These are phyloP conservation scores for Letharia lupina DNA, from an alignment of 495 filamentous ascomycete species.

Conservation along the genomic window DNA sequence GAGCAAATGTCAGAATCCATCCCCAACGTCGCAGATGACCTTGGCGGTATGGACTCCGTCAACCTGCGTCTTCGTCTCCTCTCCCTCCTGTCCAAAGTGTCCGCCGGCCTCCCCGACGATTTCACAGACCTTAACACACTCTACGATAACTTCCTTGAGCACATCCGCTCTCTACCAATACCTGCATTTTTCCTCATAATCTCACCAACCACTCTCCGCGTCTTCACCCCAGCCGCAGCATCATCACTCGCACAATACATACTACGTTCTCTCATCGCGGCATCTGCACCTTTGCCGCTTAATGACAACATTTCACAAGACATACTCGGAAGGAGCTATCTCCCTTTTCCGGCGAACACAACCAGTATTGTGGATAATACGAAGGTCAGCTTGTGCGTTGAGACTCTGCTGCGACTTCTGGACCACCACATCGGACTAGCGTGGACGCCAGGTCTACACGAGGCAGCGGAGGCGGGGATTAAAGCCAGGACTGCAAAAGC, in stretches of 20 bases:
- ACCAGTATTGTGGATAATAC: constrained; percentile 62
- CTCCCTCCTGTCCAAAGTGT: constrained; percentile 44
- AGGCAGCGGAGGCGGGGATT: constrained; percentile 56
- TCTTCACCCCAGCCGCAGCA: constrained; percentile 39
- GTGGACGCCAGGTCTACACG: constrained; percentile 39
- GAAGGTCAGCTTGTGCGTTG: constrained; percentile 68
- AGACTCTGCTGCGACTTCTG: constrained; percentile 60
- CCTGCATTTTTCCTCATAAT: constrained; percentile 67
- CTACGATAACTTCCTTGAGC: constrained; percentile 58
- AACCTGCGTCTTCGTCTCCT: constrained; percentile 57
- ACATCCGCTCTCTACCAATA: constrained; percentile 57
- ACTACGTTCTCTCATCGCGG: constrained; percentile 53
- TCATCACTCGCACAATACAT: constrained; percentile 58
- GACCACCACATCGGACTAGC: constrained; percentile 33
- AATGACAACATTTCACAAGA: constrained; percentile 43
- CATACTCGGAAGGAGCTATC: constrained; percentile 57
- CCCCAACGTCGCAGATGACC: constrained; percentile 27
- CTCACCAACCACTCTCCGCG: constrained; percentile 43
- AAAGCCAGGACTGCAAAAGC: constrained; percentile 47
- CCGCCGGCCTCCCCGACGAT: constrained; percentile 31
- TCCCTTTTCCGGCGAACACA: constrained; percentile 63
- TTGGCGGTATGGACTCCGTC: constrained; percentile 51
- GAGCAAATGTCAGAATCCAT: constrained; percentile 7
- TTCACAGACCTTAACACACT: constrained; percentile 49
- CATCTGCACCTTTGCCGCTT: constrained; percentile 43